Base-by-base conservation (phyloP, 805 yeast genomes). In the Candida xyloterini region DNA sequence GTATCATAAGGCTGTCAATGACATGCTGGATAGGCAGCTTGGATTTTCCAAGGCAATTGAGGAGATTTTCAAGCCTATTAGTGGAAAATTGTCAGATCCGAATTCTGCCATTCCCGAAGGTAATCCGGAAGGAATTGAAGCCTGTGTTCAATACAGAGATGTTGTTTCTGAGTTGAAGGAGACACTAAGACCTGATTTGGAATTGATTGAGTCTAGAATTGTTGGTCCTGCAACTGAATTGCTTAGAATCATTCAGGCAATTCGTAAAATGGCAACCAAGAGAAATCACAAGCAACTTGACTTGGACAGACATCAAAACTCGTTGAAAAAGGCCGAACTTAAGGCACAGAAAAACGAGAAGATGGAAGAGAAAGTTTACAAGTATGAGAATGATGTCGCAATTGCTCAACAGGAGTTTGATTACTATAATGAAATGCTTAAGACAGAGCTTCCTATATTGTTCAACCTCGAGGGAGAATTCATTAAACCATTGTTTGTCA, bases 31-130 rank as follows among this genome's bases (percentile, higher is more conserved):
- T 43, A 93, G 85, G 63, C 99, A 93, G 63, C 83, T 91, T 50
- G 97, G 91, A 44, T 93, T 90, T 62, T 84, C 96, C n/a, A 84
- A 83, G 56, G 91, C 95, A 3, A 88, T 93, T 65, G 97, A 90
- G 62, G 96, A 90, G 59, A 84, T 93, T 44, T 93, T 89, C 68
- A 88, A 91, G 65, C 99, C 99, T 1, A 93, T 93, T 46, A 81
- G 93, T 40, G 99, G 99, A 30, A 80, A 89, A 46, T 70, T 85
- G 59, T 80, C 93, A 11, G 98, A 93, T 60, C 96, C 97, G 7
- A 85, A 81, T 57, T 78, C 93, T 7, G 64, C 87, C 2, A 75
- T 79, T 33, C 90, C 90, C 0, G 99, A 93, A 60, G 97, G 95
- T 52, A 90, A 90, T 57, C 97, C 97, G 3, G 95, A 93, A 38